Evolutionary conservation across 2,329 filamentous ascomycete species (phyloP), one percentile per base, ranked within the genome.

Genomic region (Sporothrix curviconia): DNA sequence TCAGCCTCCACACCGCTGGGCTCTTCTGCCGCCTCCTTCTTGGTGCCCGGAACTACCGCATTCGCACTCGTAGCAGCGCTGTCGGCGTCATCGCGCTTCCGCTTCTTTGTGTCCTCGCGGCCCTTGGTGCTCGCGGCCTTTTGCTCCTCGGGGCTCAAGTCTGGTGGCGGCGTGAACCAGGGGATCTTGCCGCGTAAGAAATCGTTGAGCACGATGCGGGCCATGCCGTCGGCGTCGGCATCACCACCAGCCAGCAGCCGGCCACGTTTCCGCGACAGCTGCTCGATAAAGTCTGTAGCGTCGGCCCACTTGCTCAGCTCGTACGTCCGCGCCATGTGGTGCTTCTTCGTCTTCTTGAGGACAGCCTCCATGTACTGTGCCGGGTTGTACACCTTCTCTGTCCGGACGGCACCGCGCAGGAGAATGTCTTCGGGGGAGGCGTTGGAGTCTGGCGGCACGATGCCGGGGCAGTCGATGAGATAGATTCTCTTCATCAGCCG

Each of bases 201-300:
- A 68, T 99, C 94, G 66, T 96, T 97, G 59, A 99, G 76, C 1
- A 99, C 88, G 84, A 96, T 96, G 73, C 96, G 96, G 1, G 94
- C 94, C 49, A 96, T 91, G 66, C 92, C 91, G 66, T 97, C 92
- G 56, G 96, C 75, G 70, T 99, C 94, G 4, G 92, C 88, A 70
- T 97, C 94, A n/a, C 92, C 94, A 58, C 90, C 92, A 69, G 47
- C 55, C 15, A 97, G 76, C 19, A 99, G 74, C 64, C 92, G 82
- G 15, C 94, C 94, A 58, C 85, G 85, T 71, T 96, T 97, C 58
- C 92, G 80, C 8, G 92, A 92, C 3, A 99, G 77, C 28, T 90
- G 76, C 67, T 96, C 92, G 1, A 99, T 76, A 66, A 99, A 95
- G 60, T 92, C 85, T 14, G 87, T 85, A 15, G 89, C 78, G 64